Evolutionary conservation across 75 land plant species (phyloP).

Genomic region (Gnetum montanum): DNA sequence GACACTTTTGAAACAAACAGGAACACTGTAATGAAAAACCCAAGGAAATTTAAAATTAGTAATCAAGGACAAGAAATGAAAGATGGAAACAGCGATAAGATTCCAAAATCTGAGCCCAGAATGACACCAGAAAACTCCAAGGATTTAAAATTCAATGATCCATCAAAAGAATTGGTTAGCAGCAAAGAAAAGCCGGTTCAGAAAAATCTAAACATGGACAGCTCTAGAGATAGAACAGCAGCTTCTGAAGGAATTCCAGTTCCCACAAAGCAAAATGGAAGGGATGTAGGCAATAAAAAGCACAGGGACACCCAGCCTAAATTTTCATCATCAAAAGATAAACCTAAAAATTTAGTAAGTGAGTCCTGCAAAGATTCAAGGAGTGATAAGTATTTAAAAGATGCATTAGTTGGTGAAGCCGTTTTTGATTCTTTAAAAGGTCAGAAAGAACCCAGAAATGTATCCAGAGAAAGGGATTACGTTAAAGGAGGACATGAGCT

Average conservation of each 20-base stretch:
- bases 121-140: constrained; percentile 3
- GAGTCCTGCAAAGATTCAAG: constrained; percentile 12
- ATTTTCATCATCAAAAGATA: constrained; percentile 19
- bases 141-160: background rate
- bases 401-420: constrained; percentile 7
- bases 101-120: constrained; percentile 1
- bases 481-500: constrained; percentile 27
- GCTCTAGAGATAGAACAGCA: constrained; percentile 3
- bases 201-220: constrained; percentile 6
- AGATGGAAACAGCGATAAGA: constrained; percentile 8
- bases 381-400: constrained; percentile 14
- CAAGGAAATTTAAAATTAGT: constrained; percentile 1
- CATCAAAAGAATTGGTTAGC: background rate
- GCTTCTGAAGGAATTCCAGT: constrained; percentile 7
- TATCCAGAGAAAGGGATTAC: constrained; percentile 14
- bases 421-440: constrained; percentile 2
- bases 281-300: constrained; percentile 19
- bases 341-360: constrained; percentile 6
- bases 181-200: background rate
- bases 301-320: constrained; percentile 21
- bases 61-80: constrained; percentile 11
- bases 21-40: constrained; percentile 9
- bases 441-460: constrained; percentile 15
- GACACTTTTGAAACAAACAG: background rate
- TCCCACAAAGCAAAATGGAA: constrained; percentile 5